Evolutionary conservation across 257 asterid genomes (phyloP), one percentile per base, ranked within the genome.

Genomic region (Phtheirospermum japonicum): DNA sequence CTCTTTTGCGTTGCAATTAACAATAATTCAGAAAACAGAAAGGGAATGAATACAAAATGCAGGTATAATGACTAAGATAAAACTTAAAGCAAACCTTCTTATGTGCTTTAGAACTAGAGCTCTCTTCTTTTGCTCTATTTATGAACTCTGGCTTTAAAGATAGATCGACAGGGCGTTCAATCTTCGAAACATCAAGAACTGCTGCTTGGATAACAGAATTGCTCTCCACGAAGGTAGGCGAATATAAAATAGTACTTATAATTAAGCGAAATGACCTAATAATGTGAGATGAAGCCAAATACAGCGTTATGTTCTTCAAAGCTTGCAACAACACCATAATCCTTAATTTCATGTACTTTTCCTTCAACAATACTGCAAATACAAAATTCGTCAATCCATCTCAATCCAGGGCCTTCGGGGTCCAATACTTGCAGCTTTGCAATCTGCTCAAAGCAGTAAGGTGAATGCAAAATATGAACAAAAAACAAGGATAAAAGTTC

Each of bases 101-200:
- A 39, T 9, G 81, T 58, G 81, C 30, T 56, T 72, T 76, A 23
- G 20, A 52, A 72, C 69, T 36, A 50, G 85, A 68, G 42, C 67
- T 61, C 65, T 71, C 79, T 67, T 63, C 65, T 56, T 78, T 76
- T 37, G 76, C 63, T 75, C 68, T 78, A 70, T 66, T 75, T 48
- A 79, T 64, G 71, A 89, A 76, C 49, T 80, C 94, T 30, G 89
- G 85, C 82, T 86, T 92, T 68, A 89, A 54, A 57, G 97, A 86
- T 63, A 92, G 77, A 75, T 92, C 99, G 69, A 92, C 90, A 30
- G 89, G 88, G 71, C 86, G 91, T 20, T 89, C 99, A 60, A 78
- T 78, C 83, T 73, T 87, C 28, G 97, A 86, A 76, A 89, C 82
- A 79, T 93, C 99, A 64, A 93, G 95, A 75, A 93, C 88, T 33